Percentiles rank a stretch among this genome's conserved stretches.
phyloP scores from a whole-genome alignment of 2,329 filamentous ascomycete genomes.

The Rhynchosporium agropyri region DNA sequence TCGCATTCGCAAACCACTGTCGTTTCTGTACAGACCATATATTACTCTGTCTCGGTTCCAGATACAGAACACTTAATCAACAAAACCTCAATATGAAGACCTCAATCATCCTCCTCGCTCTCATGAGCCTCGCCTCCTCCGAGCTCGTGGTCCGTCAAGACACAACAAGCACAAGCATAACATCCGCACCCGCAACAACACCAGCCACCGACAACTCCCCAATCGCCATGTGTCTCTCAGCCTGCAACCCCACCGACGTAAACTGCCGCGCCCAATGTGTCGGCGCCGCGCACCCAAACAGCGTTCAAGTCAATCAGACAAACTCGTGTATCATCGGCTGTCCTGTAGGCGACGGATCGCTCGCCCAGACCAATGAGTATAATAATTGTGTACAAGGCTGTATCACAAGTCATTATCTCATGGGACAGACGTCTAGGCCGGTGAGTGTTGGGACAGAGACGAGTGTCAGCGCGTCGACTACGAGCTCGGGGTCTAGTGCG shows the following conservation, averaged over 20 bases:
- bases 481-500: neutral
- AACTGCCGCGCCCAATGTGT: constrained; percentile 12
- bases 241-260: constrained; percentile 2
- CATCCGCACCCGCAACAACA: neutral
- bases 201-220: neutral
- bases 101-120: constrained; percentile 6
- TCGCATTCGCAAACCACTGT: neutral
- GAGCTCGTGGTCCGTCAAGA: constrained; percentile 9
- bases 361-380: neutral
- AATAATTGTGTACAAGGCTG: neutral
- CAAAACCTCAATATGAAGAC: constrained; percentile 8
- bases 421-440: neutral
- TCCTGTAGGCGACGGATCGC: constrained; percentile 2
- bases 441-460: neutral
- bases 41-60: neutral
- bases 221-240: constrained; percentile 6
- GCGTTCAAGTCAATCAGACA: constrained; percentile 13
- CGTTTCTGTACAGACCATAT: constrained; percentile 3
- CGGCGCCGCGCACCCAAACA: constrained; percentile 9
- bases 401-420: constrained; percentile 7
- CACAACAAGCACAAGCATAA: neutral
- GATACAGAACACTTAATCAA: neutral
- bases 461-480: neutral
- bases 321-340: constrained; percentile 10
- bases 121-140: neutral